Conservation (phyloP, 1,139 yeast species). For the Lodderomyces elongisporus region DNA sequence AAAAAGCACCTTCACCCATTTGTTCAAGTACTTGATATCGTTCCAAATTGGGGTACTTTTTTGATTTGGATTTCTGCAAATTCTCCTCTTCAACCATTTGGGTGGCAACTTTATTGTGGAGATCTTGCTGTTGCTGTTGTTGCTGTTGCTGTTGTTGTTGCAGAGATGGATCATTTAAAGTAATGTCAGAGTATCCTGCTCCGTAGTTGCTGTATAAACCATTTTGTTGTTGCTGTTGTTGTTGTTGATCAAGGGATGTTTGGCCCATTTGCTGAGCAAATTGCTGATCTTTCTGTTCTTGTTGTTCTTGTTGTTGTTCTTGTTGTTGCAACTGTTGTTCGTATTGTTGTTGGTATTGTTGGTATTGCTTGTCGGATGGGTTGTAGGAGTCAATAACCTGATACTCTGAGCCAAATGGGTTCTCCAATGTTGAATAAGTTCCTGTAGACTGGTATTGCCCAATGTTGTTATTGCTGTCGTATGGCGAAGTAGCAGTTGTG, state of each 20-base stretch:
- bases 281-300: slow-evolving; percentile 2
- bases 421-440: slow-evolving; percentile 1
- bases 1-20: slow-evolving; percentile 93
- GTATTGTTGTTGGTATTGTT: slow-evolving; percentile 4
- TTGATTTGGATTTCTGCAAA: slow-evolving; percentile 27
- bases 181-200: slow-evolving; percentile 6
- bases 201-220: slow-evolving; percentile 9
- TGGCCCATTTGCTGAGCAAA: background rate
- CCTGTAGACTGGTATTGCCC: background rate
- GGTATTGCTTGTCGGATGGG: slow-evolving; percentile 4
- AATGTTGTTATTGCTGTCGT: slow-evolving; percentile 4
- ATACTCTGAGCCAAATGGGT: slow-evolving; percentile 5
- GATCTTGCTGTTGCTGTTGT: slow-evolving; percentile 7
- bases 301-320: slow-evolving; percentile 6
- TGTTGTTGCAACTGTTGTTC: slow-evolving; percentile 12
- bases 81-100: slow-evolving; percentile 63
- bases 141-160: background rate
- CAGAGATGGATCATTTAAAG: slow-evolving; percentile 8
- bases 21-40: slow-evolving; percentile 56
- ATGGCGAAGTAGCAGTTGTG: slow-evolving; percentile 2
- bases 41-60: slow-evolving; percentile 41
- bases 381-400: slow-evolving; percentile 2
- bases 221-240: slow-evolving; percentile 3
- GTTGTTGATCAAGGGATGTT: background rate
- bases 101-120: slow-evolving; percentile 49